These are phyloP conservation scores for Vigna radiata DNA, from an alignment of 306 rosid genomes.

Conservation along the genomic window DNA sequence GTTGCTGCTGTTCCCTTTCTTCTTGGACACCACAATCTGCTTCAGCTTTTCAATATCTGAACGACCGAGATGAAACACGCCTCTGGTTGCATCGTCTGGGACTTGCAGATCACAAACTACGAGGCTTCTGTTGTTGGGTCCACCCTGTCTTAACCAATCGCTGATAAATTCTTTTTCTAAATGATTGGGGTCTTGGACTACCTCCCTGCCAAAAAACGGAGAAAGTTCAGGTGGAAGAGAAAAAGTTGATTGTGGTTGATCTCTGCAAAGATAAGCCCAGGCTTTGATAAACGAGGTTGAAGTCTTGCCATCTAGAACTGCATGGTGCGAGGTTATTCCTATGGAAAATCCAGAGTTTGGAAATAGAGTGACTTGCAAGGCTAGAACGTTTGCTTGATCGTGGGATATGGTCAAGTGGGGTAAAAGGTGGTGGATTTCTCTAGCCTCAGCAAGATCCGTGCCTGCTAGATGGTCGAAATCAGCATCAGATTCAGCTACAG, in stretches of 20 bases:
- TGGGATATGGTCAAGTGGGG: slow-evolving; percentile 43
- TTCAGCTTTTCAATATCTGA: slow-evolving; percentile 40
- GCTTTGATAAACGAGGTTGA: slow-evolving; percentile 57
- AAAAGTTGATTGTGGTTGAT: neutral
- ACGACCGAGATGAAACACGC: slow-evolving; percentile 42
- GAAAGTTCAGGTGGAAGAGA: slow-evolving; percentile 16
- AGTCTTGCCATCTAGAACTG: slow-evolving; percentile 50
- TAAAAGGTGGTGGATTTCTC: slow-evolving; percentile 46
- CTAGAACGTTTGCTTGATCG: slow-evolving; percentile 41
- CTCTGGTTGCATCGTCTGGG: slow-evolving; percentile 39
- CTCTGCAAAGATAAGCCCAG: slow-evolving; percentile 61
- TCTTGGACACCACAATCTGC: slow-evolving; percentile 20
- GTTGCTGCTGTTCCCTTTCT: neutral
- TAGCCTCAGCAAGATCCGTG: slow-evolving; percentile 22
- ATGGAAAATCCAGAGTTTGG: slow-evolving; percentile 56
- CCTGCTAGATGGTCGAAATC: slow-evolving; percentile 47
- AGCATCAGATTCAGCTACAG: slow-evolving; percentile 50
- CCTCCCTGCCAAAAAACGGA: slow-evolving; percentile 53
- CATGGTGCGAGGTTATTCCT: slow-evolving; percentile 56
- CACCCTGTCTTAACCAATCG: slow-evolving; percentile 51
- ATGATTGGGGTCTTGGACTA: slow-evolving; percentile 45
- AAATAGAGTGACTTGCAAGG: slow-evolving; percentile 54
- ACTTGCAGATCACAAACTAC: slow-evolving; percentile 46
- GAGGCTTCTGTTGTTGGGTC: slow-evolving; percentile 59
- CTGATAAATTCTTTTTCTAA: slow-evolving; percentile 23